A percentile compares a stretch with the other conserved stretches of the same genome.
Evolutionary conservation across 1,284 basidiomycete species (phyloP).

Genomic region (Cystobasidium sp.): DNA sequence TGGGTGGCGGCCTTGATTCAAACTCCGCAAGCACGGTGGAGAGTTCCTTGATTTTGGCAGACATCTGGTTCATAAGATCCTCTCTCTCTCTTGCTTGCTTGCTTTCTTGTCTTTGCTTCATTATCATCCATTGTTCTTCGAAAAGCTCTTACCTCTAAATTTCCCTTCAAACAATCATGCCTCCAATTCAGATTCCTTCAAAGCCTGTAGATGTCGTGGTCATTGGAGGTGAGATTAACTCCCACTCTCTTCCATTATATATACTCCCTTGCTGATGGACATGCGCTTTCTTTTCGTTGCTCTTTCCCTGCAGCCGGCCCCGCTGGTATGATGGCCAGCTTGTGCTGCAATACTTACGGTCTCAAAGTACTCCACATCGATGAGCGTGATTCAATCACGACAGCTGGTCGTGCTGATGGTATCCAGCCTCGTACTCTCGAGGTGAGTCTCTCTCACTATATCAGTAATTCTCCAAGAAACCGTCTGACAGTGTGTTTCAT

Average conservation of each 20-base stretch:
- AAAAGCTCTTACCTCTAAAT: slow-evolving; percentile 7
- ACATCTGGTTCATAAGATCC: neutral
- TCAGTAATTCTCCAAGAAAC: neutral
- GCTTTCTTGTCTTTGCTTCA: neutral
- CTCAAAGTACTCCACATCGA: slow-evolving; percentile 53
- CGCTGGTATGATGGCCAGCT: slow-evolving; percentile 44
- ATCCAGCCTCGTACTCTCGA: slow-evolving; percentile 57
- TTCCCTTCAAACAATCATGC: slow-evolving; percentile 21
- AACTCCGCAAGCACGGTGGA: slow-evolving; percentile 22
- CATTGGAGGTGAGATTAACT: slow-evolving; percentile 32
- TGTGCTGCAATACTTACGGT: slow-evolving; percentile 51
- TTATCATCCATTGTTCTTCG: neutral
- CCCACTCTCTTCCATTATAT: neutral
- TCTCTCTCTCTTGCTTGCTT: too few relatives aligned
- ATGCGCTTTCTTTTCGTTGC: neutral
- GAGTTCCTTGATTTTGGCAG: slow-evolving; percentile 12
- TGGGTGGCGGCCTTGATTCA: slow-evolving; percentile 22
- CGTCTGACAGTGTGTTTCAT: slow-evolving; percentile 8
- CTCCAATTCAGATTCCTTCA: slow-evolving; percentile 40
- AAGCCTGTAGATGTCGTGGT: slow-evolving; percentile 44
- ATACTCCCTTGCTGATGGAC: neutral
- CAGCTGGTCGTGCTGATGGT: slow-evolving; percentile 58
- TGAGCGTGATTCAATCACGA: slow-evolving; percentile 57
- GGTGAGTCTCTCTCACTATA: slow-evolving; percentile 37
- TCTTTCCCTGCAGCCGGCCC: slow-evolving; percentile 30